Percentiles rank a stretch among this genome's conserved stretches.
phyloP scores from a whole-genome alignment of 495 filamentous ascomycete species.

The Talaromyces stipitatus region DNA sequence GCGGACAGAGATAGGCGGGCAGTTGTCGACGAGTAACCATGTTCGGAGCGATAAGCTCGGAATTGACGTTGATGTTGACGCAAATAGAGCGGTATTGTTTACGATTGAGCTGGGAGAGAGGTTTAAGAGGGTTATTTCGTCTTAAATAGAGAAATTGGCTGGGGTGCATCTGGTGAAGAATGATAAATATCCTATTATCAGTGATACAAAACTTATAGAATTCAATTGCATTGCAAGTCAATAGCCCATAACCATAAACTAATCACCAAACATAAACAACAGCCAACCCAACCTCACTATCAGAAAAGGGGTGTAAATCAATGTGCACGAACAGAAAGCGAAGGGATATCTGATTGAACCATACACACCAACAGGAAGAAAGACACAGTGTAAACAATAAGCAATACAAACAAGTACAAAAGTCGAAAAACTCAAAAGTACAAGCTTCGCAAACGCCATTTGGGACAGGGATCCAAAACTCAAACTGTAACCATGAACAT shows the following conservation, averaged over 20 bases:
- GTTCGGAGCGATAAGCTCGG: slow-evolving; percentile 49
- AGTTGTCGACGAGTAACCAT: slow-evolving; percentile 91
- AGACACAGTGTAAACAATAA: neutral
- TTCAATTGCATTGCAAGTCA: neutral
- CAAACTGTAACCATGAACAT: neutral
- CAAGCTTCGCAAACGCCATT: slow-evolving; percentile 1
- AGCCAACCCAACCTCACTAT: neutral
- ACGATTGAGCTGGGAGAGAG: slow-evolving; percentile 63
- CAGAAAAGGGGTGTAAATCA: neutral
- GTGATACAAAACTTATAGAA: too few relatives aligned
- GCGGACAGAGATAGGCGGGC: slow-evolving; percentile 73
- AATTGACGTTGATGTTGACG: slow-evolving; percentile 46
- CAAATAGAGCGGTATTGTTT: slow-evolving; percentile 68
- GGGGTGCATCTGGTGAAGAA: too few relatives aligned
- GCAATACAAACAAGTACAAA: neutral
- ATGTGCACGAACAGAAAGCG: slow-evolving; percentile 1
- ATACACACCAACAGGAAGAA: neutral
- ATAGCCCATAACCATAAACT: neutral
- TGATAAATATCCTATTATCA: too few relatives aligned
- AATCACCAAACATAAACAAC: too few relatives aligned
- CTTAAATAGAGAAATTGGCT: too few relatives aligned
- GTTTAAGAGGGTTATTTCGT: slow-evolving; percentile 22
- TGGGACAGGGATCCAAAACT: neutral
- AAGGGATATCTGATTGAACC: slow-evolving; percentile 7
- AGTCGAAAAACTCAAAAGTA: too few relatives aligned